Evolutionary conservation across 176 grass and related monocot species (phyloP).

Genomic region (maize (Zea mays)): Zm-B73-REFERENCE-NAM-5.0 NC_050101.1:97456001-97456500

Average conservation of each 20-base stretch:
- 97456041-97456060: conserved; percentile 54
- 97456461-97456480: too few species aligned
- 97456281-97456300: too few species aligned
- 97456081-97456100: conserved; percentile 22
- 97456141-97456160: conserved; percentile 47
- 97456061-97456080: conserved; percentile 22
- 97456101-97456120: neutral
- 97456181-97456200: conserved; percentile 33
- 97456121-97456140: conserved; percentile 38
- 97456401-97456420: too few species aligned
- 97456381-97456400: too few species aligned
- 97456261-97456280: too few species aligned
- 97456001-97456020: conserved; percentile 56
- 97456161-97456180: conserved; percentile 22
- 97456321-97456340: too few species aligned
- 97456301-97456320: too few species aligned
- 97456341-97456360: too few species aligned
- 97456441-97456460: too few species aligned
- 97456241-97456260: neutral
- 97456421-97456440: too few species aligned
- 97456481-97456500: too few species aligned
- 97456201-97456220: conserved; percentile 22
- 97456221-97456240: conserved; percentile 4
- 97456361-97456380: too few species aligned
- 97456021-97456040: conserved; percentile 66